Evolutionary conservation across 768 basidiomycete species (phyloP), one percentile per base, ranked within the genome.

Genomic region (Kwoniella pini): DNA sequence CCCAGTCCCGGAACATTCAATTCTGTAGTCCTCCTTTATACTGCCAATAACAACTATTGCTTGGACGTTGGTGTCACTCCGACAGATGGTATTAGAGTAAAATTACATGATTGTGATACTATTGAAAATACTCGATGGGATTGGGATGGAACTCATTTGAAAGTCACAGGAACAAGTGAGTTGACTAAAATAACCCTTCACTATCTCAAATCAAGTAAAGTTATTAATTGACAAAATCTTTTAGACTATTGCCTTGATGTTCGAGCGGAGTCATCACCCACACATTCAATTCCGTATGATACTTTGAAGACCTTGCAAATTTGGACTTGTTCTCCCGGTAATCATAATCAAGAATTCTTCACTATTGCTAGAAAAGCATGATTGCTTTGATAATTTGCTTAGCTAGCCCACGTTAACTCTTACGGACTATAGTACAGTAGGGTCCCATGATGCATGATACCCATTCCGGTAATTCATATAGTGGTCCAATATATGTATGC

Each of bases 321-420:
- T 26, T 60, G 59, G 59, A 21, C 39, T 24, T 67, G 65, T 33
- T 39, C n/a, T 19, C 17, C 36, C 7, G 57, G 54, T 17, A 63
- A 60, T 45, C 42, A 30, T 15, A 68, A 68, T 33, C 67, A 68
- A 56, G 43, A 44, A 39, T 44, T 51, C 50, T 43, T 52, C 38
- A 40, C 27, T 22, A 50, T 50, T 30, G n/a, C 27, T 4, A 50
- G 27, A 19, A 50, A 50, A 24, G 48, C 48, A 7, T 30, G 24
- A 31, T 4, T 22, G 26, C 27, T 26, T 21, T 43, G 19, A 5
- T 6, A 21, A 43, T n/a, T n/a, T n/a, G n/a, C n/a, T n/a, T n/a
- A n/a, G n/a, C n/a, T n/a, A n/a, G n/a, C n/a, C n/a, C n/a, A n/a
- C n/a, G n/a, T n/a, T n/a, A n/a, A n/a, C n/a, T n/a, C n/a, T n/a